Base-by-base conservation (phyloP, 208 protist genomes). In the Leishmania amazonensis region DNA sequence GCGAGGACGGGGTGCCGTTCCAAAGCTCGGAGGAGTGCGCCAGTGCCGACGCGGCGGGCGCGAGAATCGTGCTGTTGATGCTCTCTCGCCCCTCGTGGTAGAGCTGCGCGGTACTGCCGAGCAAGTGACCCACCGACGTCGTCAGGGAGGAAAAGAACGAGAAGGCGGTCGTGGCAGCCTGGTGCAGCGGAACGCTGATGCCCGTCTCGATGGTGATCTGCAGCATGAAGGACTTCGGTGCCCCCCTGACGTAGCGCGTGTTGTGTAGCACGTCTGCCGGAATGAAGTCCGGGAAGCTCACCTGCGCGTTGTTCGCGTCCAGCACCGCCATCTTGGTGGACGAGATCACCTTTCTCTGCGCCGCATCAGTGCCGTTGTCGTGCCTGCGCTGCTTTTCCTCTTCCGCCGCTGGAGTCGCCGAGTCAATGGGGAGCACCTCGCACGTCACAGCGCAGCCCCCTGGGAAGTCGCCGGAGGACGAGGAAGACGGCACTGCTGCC, bases 91-190 rank as follows among this genome's bases (percentile, higher is more conserved):
- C 79, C 40, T 92, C 93, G 83, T 87, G 85, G n/a, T 87, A 84
- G 13, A 86, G 83, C 28, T 87, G 76, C 31, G 86, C 78, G 1
- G 89, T 89, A 58, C 84, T 83, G 40, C 87, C 80, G 24, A 95
- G 71, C 70, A 96, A 71, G 62, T 90, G 83, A 19, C 81, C 76
- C 11, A 96, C 79, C 24, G 92, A 94, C 8, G 83, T 83, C 7
- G 88, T 89, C 15, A 97, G 68, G 1, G 88, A 85, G 15, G 83
- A 81, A 87, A 93, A 95, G 21, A 96, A 83, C 0, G 90, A 93
- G 28, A 83, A 83, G n/a, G 93, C 85, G 13, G 94, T 89, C 24
- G 81, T 78, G 60, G 87, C 84, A 5, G 93, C 90, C 65, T 93
- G 85, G 80, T 93, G 87, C 15, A 90, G 86, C 9, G 90, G 77